Conservation (phyloP, 2,329 filamentous ascomycete species). For the Periglandula ipomoeae region DNA sequence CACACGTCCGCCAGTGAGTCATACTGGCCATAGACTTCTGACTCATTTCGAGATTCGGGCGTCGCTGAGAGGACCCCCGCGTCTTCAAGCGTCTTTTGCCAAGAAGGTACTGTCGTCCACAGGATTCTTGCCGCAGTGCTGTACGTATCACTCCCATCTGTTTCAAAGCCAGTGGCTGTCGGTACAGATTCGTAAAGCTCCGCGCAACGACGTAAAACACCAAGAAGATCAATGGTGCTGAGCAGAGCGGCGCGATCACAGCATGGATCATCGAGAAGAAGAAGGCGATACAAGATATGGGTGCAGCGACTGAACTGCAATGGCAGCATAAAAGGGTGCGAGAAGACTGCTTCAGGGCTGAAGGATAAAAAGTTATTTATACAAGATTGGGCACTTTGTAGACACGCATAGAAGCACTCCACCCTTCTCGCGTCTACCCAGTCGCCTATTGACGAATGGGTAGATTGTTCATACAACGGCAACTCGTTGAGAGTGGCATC, state of each 20-base stretch:
- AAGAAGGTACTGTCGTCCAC: constrained; percentile 7
- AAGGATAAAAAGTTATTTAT: constrained; percentile 24
- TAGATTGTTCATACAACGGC: neutral
- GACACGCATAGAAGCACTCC: neutral
- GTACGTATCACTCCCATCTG: constrained; percentile 7
- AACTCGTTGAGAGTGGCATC: neutral
- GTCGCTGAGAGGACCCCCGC: neutral
- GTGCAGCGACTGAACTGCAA: constrained; percentile 24
- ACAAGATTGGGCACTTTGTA: constrained; percentile 19
- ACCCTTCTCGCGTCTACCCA: neutral
- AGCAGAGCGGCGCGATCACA: constrained; percentile 28
- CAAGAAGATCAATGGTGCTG: constrained; percentile 23
- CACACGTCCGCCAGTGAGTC: constrained; percentile 8
- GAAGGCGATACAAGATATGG: constrained; percentile 17
- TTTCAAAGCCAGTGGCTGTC: neutral
- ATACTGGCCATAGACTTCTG: constrained; percentile 3
- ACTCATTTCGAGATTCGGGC: neutral
- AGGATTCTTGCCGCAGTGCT: constrained; percentile 3
- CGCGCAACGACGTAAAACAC: constrained; percentile 6
- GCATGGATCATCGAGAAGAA: constrained; percentile 24
- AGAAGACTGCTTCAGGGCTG: constrained; percentile 15
- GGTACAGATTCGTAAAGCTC: constrained; percentile 3
- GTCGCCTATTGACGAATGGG: neutral
- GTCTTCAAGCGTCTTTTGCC: constrained; percentile 9
- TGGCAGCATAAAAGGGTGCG: constrained; percentile 18